Percentiles rank a stretch among this genome's conserved stretches.
These are phyloP conservation scores for Tricholoma saponaceum DNA, from an alignment of 768 basidiomycete genomes.

Conservation along the genomic window DNA sequence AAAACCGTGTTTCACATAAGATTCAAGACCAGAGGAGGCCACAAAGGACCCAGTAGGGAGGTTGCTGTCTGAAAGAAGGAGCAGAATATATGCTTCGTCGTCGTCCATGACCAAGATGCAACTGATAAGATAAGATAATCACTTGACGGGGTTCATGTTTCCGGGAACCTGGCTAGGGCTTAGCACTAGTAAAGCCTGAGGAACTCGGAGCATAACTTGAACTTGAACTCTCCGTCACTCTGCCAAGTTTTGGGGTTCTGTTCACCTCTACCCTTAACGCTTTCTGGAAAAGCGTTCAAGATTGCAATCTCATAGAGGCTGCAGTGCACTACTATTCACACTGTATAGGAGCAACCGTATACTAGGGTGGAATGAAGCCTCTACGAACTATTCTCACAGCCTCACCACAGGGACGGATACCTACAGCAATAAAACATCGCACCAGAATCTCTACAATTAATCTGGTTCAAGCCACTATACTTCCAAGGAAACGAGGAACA, in stretches of 20 bases:
- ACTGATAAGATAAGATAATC: background rate
- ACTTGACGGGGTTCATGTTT: too few relatives aligned
- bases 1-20: slow-evolving; percentile 85
- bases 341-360: background rate
- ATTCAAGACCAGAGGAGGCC: slow-evolving; percentile 90
- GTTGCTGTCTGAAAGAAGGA: slow-evolving; percentile 86
- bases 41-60: slow-evolving; percentile 97
- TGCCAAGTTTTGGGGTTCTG: background rate
- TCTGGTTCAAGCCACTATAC: slow-evolving; percentile 1
- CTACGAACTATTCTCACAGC: slow-evolving; percentile 21
- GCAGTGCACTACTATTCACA: background rate
- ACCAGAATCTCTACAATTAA: slow-evolving; percentile 9
- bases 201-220: background rate
- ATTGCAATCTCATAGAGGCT: background rate
- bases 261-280: background rate
- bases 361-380: slow-evolving; percentile 25
- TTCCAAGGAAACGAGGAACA: slow-evolving; percentile 18
- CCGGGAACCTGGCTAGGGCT: too few relatives aligned
- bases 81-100: slow-evolving; percentile 64
- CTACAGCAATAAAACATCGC: slow-evolving; percentile 13
- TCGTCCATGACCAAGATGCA: slow-evolving; percentile 24
- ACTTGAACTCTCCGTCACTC: background rate
- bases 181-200: too few relatives aligned
- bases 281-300: background rate
- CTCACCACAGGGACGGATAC: slow-evolving; percentile 14